A percentile compares a stretch with the other conserved stretches of the same genome.
These are phyloP conservation scores for Podila epigama DNA, from an alignment of 192 early-diverging fungal genomes.

Conservation along the genomic window DNA sequence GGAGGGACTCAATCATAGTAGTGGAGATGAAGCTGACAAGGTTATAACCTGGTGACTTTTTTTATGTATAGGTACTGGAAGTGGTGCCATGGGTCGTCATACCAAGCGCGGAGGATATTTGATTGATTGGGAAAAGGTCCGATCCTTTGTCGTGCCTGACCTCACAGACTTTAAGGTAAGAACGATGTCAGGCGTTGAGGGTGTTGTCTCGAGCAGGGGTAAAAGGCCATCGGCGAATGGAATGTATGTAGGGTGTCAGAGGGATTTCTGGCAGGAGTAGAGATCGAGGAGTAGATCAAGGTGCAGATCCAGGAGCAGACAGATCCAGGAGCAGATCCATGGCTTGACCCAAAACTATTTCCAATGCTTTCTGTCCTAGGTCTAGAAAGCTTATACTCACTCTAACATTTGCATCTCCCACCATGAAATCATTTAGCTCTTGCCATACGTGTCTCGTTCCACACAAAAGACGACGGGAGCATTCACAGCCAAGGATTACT, in stretches of 20 bases:
- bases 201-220: neutral
- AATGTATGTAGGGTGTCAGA: too few species aligned
- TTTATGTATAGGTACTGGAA: constrained; percentile 56
- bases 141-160: constrained; percentile 68
- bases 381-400: neutral
- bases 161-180: constrained; percentile 59
- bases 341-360: too few species aligned
- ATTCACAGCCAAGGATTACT: constrained; percentile 52
- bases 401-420: neutral
- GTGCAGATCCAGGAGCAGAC: too few species aligned
- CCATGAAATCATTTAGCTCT: constrained; percentile 11
- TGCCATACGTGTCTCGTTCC: constrained; percentile 52
- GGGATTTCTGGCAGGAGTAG: too few species aligned
- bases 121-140: constrained; percentile 65
- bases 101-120: constrained; percentile 67
- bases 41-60: neutral
- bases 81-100: constrained; percentile 69
- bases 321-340: too few species aligned
- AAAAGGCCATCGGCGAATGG: too few species aligned
- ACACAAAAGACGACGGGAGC: constrained; percentile 53
- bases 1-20: too few species aligned
- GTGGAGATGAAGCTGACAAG: too few species aligned
- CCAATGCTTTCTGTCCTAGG: neutral
- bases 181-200: neutral
- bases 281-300: too few species aligned